Conservation (phyloP, 257 asterid species). For the Capsicum rhomboideum region DNA sequence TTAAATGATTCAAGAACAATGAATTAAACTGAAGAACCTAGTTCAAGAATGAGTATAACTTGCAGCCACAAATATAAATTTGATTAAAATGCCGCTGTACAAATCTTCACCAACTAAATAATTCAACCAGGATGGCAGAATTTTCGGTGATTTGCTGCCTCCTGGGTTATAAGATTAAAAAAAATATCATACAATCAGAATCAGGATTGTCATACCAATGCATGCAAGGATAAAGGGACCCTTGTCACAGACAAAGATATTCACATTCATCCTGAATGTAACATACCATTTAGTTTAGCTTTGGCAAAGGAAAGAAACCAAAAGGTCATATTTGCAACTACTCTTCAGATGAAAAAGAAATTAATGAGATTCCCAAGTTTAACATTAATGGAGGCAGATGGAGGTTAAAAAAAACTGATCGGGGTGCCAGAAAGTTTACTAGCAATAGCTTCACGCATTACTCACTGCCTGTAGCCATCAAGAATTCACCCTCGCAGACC, state of each 20-base stretch:
- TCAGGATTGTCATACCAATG: not conserved
- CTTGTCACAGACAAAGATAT: not conserved
- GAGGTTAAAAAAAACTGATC: not conserved
- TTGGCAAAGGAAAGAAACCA: not conserved
- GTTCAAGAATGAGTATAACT: not conserved
- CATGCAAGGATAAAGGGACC: not conserved
- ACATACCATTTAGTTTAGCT: not conserved
- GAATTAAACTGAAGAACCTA: not conserved
- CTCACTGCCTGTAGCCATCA: constrained; percentile 75
- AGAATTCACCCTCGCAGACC: constrained; percentile 90
- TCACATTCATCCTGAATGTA: not conserved
- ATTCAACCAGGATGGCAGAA: not conserved
- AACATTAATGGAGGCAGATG: not conserved
- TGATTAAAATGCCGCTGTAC: not conserved
- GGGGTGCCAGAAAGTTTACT: not conserved
- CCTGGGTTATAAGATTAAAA: not conserved
- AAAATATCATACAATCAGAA: not conserved
- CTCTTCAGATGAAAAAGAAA: not conserved
- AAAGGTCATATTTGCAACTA: not conserved
- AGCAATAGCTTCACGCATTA: not conserved
- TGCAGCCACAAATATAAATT: not conserved
- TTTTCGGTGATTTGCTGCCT: not conserved
- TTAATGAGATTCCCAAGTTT: not conserved
- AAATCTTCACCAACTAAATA: not conserved
- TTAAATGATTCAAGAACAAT: not conserved